phyloP scores from a whole-genome alignment of 257 asterid species.

The Coffea eugenioides region DNA sequence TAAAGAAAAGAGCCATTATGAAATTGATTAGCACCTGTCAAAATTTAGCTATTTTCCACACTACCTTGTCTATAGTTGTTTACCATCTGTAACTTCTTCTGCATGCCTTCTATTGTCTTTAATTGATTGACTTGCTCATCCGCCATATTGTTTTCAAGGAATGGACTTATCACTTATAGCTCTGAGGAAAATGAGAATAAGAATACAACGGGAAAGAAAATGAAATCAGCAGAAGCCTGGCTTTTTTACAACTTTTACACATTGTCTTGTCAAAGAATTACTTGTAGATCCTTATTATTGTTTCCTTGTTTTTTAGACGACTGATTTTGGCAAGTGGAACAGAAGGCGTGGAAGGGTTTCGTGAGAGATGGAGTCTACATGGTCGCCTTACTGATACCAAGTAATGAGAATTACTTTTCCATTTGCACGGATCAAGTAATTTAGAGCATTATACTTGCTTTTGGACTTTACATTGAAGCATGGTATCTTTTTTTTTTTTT shows the following conservation, averaged over 20 bases:
- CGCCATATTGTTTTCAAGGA: neutral
- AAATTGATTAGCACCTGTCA: neutral
- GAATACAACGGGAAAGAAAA: neutral
- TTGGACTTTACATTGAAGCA: neutral
- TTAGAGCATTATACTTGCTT: neutral
- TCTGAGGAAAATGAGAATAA: neutral
- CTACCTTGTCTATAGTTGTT: neutral
- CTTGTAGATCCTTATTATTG: neutral
- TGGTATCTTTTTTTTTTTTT: neutral
- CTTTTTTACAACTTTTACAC: no score
- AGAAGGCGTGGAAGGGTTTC: slow-evolving; percentile 88
- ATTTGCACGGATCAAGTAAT: neutral
- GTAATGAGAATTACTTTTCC: slow-evolving; percentile 38
- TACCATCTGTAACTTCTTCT: neutral
- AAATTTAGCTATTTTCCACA: neutral
- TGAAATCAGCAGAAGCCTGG: neutral
- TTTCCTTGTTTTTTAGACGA: slow-evolving; percentile 39
- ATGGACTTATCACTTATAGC: neutral
- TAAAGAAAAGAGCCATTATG: neutral
- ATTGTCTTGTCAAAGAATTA: neutral
- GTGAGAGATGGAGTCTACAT: slow-evolving; percentile 92
- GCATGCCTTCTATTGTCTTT: neutral
- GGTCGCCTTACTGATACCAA: slow-evolving; percentile 82
- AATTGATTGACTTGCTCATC: neutral
- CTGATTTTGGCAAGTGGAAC: slow-evolving; percentile 92